Conservation (phyloP, 1,284 basidiomycete genomes). For the Gymnopus androsaceus region DNA sequence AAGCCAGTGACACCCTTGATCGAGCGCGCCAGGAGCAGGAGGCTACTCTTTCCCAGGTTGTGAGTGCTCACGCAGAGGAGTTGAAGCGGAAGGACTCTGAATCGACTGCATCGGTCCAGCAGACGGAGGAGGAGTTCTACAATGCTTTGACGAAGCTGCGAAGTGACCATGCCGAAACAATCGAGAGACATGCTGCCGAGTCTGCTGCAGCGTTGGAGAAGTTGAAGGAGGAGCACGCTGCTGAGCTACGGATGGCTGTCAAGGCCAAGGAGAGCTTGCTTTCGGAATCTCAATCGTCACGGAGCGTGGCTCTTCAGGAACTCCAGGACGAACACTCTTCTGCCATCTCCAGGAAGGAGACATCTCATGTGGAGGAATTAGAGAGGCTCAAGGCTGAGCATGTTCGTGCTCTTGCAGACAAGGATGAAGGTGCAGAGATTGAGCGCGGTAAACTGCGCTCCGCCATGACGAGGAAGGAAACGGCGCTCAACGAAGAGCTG, state of each 20-base stretch:
- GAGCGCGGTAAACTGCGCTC: constrained; percentile 47
- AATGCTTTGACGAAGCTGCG: constrained; percentile 73
- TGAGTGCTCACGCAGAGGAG: constrained; percentile 53
- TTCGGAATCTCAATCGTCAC: constrained; percentile 71
- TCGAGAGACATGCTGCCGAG: constrained; percentile 63
- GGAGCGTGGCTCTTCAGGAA: constrained; percentile 55
- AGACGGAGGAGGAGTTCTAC: constrained; percentile 79
- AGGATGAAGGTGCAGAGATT: constrained; percentile 60
- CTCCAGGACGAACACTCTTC: constrained; percentile 70
- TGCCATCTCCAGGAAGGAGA: constrained; percentile 66
- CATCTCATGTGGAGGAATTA: constrained; percentile 61
- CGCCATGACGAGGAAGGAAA: constrained; percentile 13
- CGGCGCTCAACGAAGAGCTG: constrained; percentile 30
- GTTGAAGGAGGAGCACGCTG: constrained; percentile 70
- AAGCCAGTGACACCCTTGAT: constrained; percentile 49
- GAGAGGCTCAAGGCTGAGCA: constrained; percentile 66
- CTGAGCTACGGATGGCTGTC: constrained; percentile 67
- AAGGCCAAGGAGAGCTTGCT: constrained; percentile 73
- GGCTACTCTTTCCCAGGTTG: constrained; percentile 47
- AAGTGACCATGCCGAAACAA: constrained; percentile 61
- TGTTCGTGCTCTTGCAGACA: constrained; percentile 47
- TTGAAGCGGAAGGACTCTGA: constrained; percentile 65
- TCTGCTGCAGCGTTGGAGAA: constrained; percentile 61
- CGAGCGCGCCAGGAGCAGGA: constrained; percentile 54
- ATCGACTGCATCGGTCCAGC: constrained; percentile 53